Base-by-base conservation (phyloP, 441 rosid species). In the Pelargonium fulgidum region DNA sequence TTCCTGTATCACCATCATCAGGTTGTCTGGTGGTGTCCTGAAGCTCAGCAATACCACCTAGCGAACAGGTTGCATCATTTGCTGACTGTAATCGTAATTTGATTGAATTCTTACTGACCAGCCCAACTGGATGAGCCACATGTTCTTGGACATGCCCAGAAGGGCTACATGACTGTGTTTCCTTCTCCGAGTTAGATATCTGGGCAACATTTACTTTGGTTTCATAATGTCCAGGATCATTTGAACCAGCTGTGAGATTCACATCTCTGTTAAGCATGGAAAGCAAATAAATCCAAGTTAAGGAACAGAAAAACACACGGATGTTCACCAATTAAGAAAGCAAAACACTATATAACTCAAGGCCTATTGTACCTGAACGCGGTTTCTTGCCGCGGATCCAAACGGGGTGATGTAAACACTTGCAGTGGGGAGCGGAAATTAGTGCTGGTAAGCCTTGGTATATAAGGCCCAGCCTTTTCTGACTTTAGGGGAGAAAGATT, bases 321-420 rank as follows among this genome's bases (percentile, higher is more conserved):
- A 4, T 14, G 1, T 0, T 11, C 11, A 62, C 50, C 22, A 29
- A 5, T 50, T 20, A 1, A 1, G n/a, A 39, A 20, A 62, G 20
- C 0, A 47, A 1, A 9, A 39, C 8, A 16, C 42, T 5, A 33
- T 3, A 52, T 68, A 29, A 41, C 0, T 41, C 65, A 48, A 20
- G 79, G 84, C 84, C 41, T 5, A 5, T 36, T 81, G 68, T 72
- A 59, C 6, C 56, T 13, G 61, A 69, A 70, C 59, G 41, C 42
- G 6, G 68, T 13, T 54, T 67, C 64, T 1, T 54, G 70, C 64
- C 67, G 69, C 1, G 36, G 69, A 66, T 75, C 77, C 13, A 69
- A 0, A 19, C 29, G 77, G 17, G 81, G 84, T 20, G 85, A 77
- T 20, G 64, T 58, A 65, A 83, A 77, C 48, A 83, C 76, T 13